Base-by-base conservation (phyloP, 305 asterid species). In the Fraxinus ornus region DNA sequence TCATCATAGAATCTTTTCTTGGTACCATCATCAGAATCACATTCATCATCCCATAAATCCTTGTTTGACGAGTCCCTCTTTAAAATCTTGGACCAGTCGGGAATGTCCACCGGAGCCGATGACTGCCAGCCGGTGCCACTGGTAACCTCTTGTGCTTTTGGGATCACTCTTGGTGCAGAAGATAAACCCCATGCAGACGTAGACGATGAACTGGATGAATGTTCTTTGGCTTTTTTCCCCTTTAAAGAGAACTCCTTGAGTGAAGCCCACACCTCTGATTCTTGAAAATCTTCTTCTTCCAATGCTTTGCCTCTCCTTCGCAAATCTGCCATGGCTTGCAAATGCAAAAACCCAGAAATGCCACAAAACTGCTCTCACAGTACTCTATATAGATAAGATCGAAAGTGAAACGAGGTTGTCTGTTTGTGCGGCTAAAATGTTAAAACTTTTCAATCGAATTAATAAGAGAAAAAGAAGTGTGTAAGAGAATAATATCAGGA, bases 251-350 rank as follows among this genome's bases (percentile, higher is more conserved):
- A 71, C 44, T 71, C 75, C 21, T 28, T 30, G 41, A 28, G 44
- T 7, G 44, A 71, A 37, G 37, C 89, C 93, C 94, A 91, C 12
- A 90, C 85, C 7, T 92, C 95, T 83, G 84, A 89, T 68, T 92
- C 97, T 71, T 89, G 78, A 30, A 87, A 84, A 9, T 91, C 95
- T 70, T 82, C 90, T 3, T 74, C 74, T 72, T 79, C 66, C 35
- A 35, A 15, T 26, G 83, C 76, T 76, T 83, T 75, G 80, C 78
- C 74, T 13, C 60, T 79, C 36, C 84, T 80, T 55, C 84, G 72
- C 78, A 80, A 9, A 30, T 81, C 82, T 6, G 80, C 85, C 90
- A 90, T 71, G 41, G 76, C 47, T 71, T 68, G 35, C n/a, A 64
- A 30, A 30, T 13, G 36, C 75, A 6, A 26, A 13, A 71, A 71